phyloP scores from a whole-genome alignment of 768 basidiomycete genomes.

The Boletus rubroflammeus region DNA sequence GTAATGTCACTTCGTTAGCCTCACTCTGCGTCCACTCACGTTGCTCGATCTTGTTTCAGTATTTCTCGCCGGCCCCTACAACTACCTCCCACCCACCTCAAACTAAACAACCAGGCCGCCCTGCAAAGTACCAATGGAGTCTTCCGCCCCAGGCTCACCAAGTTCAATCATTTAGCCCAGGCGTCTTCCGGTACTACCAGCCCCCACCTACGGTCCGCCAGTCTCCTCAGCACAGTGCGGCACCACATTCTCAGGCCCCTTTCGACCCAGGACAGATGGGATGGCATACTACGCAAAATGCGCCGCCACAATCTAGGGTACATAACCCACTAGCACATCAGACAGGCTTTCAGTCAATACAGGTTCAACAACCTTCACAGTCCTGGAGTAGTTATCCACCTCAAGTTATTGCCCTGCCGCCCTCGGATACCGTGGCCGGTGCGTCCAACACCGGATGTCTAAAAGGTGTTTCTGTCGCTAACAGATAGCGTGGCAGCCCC shows the following conservation, averaged over 20 bases:
- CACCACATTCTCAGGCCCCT: neutral
- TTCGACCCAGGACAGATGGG: slow-evolving; percentile 2
- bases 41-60: slow-evolving; percentile 9
- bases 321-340: slow-evolving; percentile 1
- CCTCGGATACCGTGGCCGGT: slow-evolving; percentile 3
- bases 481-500: neutral
- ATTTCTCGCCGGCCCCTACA: neutral
- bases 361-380: slow-evolving; percentile 6
- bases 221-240: neutral
- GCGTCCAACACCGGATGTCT: neutral
- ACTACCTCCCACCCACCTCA: neutral
- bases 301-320: slow-evolving; percentile 1
- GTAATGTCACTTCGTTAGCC: slow-evolving; percentile 9
- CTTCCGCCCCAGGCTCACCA: neutral
- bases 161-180: neutral
- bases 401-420: neutral
- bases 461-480: neutral
- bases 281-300: slow-evolving; percentile 14
- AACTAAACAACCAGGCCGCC: slow-evolving; percentile 3
- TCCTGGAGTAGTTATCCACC: slow-evolving; percentile 10
- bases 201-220: neutral
- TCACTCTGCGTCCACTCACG: slow-evolving; percentile 3
- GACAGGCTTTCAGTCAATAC: slow-evolving; percentile 3
- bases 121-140: neutral
- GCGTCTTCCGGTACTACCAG: slow-evolving; percentile 1